Conservation (phyloP, 2,329 filamentous ascomycete species). For the Aureobasidium musti region DNA sequence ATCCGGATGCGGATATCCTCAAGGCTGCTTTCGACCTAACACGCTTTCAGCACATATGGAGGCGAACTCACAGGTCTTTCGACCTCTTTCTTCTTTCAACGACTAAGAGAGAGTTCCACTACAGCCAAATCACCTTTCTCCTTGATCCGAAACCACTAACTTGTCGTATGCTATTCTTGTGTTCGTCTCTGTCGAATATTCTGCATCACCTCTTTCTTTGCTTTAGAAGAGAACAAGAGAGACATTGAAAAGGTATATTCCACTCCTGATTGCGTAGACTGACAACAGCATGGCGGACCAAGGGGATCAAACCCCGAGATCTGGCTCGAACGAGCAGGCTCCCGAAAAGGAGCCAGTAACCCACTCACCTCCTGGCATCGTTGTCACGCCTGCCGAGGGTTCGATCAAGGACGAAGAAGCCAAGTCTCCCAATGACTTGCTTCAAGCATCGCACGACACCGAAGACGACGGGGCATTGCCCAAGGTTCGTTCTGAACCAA, state of each 20-base stretch:
- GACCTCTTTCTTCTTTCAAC: constrained; percentile 12
- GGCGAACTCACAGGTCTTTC: background rate
- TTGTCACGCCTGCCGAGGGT: background rate
- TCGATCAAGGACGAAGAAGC: background rate
- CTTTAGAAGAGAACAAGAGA: background rate
- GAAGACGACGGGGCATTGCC: constrained; percentile 17
- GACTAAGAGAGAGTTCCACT: background rate
- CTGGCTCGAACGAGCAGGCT: background rate
- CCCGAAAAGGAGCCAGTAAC: background rate
- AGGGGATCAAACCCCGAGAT: background rate
- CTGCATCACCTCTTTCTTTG: constrained; percentile 9
- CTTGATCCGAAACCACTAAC: background rate
- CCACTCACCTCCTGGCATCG: background rate
- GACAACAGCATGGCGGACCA: constrained; percentile 14
- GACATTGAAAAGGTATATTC: constrained; percentile 6
- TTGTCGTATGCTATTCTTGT: background rate
- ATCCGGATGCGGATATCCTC: constrained; percentile 19
- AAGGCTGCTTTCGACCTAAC: constrained; percentile 12
- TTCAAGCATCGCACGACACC: background rate
- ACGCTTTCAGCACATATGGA: constrained; percentile 20
- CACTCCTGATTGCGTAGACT: background rate
- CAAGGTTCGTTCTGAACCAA: background rate
- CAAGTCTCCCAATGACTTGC: background rate
- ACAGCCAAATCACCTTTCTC: background rate
- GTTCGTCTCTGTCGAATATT: background rate